Evolutionary conservation across 1,284 basidiomycete genomes (phyloP), one percentile per base, ranked within the genome.

Genomic region (Schizophyllum amplum): DNA sequence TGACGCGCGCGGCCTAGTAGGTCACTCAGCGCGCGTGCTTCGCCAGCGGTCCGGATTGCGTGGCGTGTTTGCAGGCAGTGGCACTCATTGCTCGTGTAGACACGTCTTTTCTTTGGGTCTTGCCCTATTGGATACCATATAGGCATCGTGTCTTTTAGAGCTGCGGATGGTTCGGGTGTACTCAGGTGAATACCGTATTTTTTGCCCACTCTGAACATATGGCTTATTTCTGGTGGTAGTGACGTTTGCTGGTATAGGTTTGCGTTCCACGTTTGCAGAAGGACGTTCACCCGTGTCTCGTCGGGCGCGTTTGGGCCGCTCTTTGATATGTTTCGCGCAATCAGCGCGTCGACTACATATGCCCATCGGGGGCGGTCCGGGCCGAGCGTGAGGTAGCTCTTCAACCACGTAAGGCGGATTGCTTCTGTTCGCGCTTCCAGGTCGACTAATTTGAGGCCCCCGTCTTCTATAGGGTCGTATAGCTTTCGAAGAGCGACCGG

Each of bases 371-470:
- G 57, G 22, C 60, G 15, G 4, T 61, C 42, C 0, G 47, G 25
- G 1, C 42, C 46, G 0, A 62, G 27, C 5, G 57, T 49, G 0
- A 62, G 55, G 57, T 60, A 63, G 21, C 55, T 23, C 53, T 61
- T 58, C 17, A 61, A 33, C 59, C 59, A 59, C 48, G 55, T 61
- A 4, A 61, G 47, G 5, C 51, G 42, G 0, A 64, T 63, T 4
- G 65, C 65, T 33, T 61, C 55, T 51, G 63, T 66, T 11, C 62
- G 51, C 0, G 62, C 54, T 22, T 54, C 47, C 0, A 66, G 54
- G 27, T 66, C 62, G 0, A 66, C 58, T 0, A 62, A 13, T 15
- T 51, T 48, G 5, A 25, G 11, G 0, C 65, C 63, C 13, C 65
- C 63, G 20, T 55, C 51, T n/a, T 57, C 49, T 2, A 53, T 53